These are phyloP conservation scores for Cladosporium sp. DNA, from an alignment of 2,329 filamentous ascomycete species.

Conservation along the genomic window DNA sequence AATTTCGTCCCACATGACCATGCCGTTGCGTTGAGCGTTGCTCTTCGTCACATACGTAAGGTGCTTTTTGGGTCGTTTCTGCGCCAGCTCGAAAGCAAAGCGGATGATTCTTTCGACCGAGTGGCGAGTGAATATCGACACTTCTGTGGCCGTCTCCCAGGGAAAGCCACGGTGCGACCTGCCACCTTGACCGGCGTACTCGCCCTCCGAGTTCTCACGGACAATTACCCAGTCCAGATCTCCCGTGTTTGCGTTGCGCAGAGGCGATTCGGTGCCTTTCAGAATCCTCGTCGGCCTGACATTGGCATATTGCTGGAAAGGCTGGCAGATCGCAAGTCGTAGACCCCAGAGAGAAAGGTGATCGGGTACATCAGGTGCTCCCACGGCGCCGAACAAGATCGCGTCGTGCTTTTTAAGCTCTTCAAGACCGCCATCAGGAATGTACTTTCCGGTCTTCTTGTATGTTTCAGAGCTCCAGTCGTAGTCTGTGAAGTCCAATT, in stretches of 20 bases:
- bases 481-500: conserved; percentile 57
- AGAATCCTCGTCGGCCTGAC: conserved; percentile 58
- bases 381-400: conserved; percentile 65
- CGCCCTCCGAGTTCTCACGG: conserved; percentile 63
- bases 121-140: conserved; percentile 60
- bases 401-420: conserved; percentile 58
- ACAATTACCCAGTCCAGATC: conserved; percentile 65
- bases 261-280: conserved; percentile 55
- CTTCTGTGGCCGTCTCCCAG: conserved; percentile 61
- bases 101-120: conserved; percentile 57
- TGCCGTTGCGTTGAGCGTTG: conserved; percentile 62
- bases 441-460: conserved; percentile 62
- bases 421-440: conserved; percentile 57
- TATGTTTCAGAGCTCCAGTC: conserved; percentile 66
- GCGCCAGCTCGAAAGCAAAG: conserved; percentile 60
- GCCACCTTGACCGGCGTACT: conserved; percentile 63
- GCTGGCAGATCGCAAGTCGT: conserved; percentile 52
- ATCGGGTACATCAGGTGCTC: conserved; percentile 48
- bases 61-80: conserved; percentile 52
- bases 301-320: conserved; percentile 55
- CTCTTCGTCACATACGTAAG: conserved; percentile 63
- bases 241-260: conserved; percentile 50
- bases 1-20: conserved; percentile 66
- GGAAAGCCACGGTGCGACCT: conserved; percentile 55
- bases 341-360: conserved; percentile 56